phyloP scores from a whole-genome alignment of 306 rosid species.

The Citrullus amarus region DNA sequence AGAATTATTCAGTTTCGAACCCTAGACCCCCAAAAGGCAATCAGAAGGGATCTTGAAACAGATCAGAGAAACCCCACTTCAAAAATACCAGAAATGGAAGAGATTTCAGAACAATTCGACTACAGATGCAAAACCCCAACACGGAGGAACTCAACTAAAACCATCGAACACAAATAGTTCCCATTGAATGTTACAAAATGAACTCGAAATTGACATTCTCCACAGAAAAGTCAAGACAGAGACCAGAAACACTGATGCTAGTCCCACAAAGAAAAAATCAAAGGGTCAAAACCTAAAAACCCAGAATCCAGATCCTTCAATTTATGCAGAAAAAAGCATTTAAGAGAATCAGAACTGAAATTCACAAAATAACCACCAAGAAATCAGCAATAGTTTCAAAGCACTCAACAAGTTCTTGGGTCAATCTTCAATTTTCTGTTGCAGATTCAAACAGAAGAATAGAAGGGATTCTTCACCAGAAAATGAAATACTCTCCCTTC shows the following conservation, averaged over 20 bases:
- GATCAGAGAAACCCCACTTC: conserved; percentile 11
- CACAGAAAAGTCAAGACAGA: background rate
- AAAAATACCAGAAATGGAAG: conserved; percentile 2
- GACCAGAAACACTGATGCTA: background rate
- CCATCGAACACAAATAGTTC: background rate
- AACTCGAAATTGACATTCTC: conserved; percentile 5
- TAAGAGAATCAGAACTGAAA: background rate
- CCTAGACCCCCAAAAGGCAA: conserved; percentile 15
- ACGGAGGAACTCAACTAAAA: background rate
- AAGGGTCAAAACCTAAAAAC: conserved; percentile 12
- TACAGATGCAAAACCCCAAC: background rate
- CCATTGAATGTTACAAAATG: conserved; percentile 1
- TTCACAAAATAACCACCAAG: background rate
- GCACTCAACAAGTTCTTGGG: background rate
- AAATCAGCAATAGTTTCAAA: background rate
- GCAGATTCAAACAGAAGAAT: background rate
- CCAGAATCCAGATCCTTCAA: conserved; percentile 9
- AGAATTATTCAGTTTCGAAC: conserved; percentile 6
- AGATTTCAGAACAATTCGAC: background rate
- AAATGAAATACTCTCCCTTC: background rate
- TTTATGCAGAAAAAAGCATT: background rate
- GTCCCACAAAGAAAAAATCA: background rate
- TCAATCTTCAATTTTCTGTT: background rate
- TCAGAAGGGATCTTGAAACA: conserved; percentile 14
- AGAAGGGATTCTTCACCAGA: background rate